Evolutionary conservation across 1,284 basidiomycete species (phyloP).

Genomic region (Inonotus hispidus): DNA sequence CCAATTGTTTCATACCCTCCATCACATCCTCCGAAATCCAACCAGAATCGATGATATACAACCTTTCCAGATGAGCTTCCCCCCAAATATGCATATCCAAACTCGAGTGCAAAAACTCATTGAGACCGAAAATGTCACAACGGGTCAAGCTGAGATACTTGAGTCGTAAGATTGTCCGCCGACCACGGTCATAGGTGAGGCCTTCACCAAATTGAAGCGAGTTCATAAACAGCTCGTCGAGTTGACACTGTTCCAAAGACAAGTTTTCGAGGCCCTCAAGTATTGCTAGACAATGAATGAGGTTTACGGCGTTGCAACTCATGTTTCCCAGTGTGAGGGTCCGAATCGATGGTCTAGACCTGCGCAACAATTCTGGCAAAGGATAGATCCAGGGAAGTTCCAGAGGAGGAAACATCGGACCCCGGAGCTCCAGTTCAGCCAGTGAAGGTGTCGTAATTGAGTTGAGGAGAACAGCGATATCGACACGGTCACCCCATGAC

Average conservation of each 20-base stretch:
- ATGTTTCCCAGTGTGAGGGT: background rate
- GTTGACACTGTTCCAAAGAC: background rate
- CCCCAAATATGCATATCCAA: background rate
- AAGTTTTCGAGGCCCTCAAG: background rate
- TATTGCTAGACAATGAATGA: slow-evolving; percentile 1
- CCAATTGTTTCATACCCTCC: background rate
- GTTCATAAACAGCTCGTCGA: background rate
- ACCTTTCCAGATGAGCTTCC: background rate
- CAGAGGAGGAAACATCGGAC: background rate
- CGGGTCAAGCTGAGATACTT: background rate
- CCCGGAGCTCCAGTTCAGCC: background rate
- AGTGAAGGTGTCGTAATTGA: slow-evolving; percentile 1
- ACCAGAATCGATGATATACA: slow-evolving; percentile 2
- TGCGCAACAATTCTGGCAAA: background rate
- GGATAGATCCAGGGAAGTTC: background rate
- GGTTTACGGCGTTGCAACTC: background rate
- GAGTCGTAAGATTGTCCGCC: slow-evolving; percentile 1
- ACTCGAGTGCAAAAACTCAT: background rate
- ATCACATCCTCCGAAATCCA: slow-evolving; percentile 4
- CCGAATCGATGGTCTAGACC: background rate
- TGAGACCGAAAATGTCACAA: slow-evolving; percentile 1
- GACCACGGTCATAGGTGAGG: background rate
- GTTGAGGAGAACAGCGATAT: background rate
- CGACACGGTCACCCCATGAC: background rate
- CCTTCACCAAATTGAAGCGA: background rate